Evolutionary conservation across 2,329 filamentous ascomycete species (phyloP).

Genomic region (Chaetomium sp.): DNA sequence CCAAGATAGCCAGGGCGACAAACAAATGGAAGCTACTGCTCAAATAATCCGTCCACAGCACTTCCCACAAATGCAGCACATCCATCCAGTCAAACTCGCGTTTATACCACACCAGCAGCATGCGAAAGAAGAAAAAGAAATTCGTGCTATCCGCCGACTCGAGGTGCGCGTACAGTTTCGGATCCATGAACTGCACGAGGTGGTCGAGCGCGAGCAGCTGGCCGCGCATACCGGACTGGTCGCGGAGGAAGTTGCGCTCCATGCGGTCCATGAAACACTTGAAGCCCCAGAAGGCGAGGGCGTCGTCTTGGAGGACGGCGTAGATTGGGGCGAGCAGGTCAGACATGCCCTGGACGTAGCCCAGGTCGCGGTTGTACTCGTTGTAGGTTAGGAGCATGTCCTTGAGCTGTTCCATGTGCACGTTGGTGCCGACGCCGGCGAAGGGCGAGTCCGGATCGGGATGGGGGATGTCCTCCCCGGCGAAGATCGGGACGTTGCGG

Average conservation of each 20-base stretch:
- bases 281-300: slow-evolving; percentile 94
- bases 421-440: slow-evolving; percentile 86
- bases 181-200: slow-evolving; percentile 93
- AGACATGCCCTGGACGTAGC: slow-evolving; percentile 98
- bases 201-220: slow-evolving; percentile 90
- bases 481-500: slow-evolving; percentile 88
- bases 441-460: slow-evolving; percentile 95
- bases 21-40: slow-evolving; percentile 92
- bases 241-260: slow-evolving; percentile 93
- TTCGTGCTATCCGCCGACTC: slow-evolving; percentile 91
- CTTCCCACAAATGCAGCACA: slow-evolving; percentile 83
- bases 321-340: slow-evolving; percentile 94
- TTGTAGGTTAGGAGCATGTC: slow-evolving; percentile 99
- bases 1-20: slow-evolving; percentile 84
- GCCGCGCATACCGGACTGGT: slow-evolving; percentile 91
- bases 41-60: slow-evolving; percentile 86
- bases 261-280: slow-evolving; percentile 95
- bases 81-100: slow-evolving; percentile 90
- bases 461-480: slow-evolving; percentile 92
- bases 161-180: slow-evolving; percentile 84
- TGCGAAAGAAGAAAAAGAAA: slow-evolving; percentile 99
- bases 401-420: slow-evolving; percentile 97
- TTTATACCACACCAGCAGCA: slow-evolving; percentile 98
- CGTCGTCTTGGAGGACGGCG: slow-evolving; percentile 94
- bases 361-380: slow-evolving; percentile 90